Evolutionary conservation across 805 yeast genomes (phyloP), one percentile per base, ranked within the genome.

Genomic region (Cyberlindnera americana): DNA sequence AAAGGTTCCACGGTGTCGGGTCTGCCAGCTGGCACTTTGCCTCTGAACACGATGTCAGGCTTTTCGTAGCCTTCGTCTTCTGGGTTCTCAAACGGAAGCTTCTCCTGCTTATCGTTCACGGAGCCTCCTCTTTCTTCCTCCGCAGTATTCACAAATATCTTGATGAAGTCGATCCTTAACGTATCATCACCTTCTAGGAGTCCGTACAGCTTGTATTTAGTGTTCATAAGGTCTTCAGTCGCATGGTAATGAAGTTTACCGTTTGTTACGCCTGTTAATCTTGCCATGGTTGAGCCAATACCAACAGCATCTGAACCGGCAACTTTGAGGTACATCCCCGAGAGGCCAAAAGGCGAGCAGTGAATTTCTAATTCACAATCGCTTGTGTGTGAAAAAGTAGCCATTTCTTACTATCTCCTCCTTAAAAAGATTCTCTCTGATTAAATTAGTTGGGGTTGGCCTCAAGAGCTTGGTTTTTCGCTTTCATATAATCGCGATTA

Each of bases 261-360:
- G 22, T 61, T 65, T 16, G 77, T 70, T 6, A 68, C 60, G 7
- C 79, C 79, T 0, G 78, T 72, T n/a, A 74, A 64, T 28, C 75
- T 59, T 7, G 78, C 78, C 78, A 74, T 72, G 14, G 78, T 73
- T 9, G 75, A 68, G 4, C 80, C 80, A 6, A 74, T 70, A 0
- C 80, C 80, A 57, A 73, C 70, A 7, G 73, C 60, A 35, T 72
- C 70, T 1, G 75, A 69, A 8, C 71, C 77, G 6, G 59, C 62
- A 13, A 74, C 61, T 42, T 72, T 72, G 28, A 74, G 62, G 52
- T 73, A 74, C 9, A 73, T 52, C 12, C 79, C 79, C 25, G 73
- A 65, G 16, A 74, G 62, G 12, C 80, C 80, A 51, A 74, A 74
- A 3, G 80, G 79, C 3, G 78, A 73, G 50, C 78, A 73, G 54